phyloP scores from a whole-genome alignment of 345 rosid species.

The Eutrema japonicum region DNA sequence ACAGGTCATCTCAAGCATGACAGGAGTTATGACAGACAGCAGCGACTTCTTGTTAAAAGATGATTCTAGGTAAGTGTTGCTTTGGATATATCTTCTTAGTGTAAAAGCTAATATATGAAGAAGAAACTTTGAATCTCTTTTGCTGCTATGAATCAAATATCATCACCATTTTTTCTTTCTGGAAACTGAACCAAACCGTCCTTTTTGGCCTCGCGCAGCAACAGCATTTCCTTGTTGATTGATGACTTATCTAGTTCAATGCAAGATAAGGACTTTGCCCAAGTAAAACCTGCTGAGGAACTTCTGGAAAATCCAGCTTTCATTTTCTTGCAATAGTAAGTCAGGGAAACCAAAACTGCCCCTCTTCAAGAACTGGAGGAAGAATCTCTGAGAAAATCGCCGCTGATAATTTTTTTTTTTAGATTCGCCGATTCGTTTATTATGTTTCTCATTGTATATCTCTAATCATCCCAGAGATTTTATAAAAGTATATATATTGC shows the following conservation, averaged over 20 bases:
- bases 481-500: conserved; percentile 1
- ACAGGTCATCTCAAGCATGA: conserved; percentile 96
- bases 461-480: conserved; percentile 16
- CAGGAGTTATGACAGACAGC: conserved; percentile 82
- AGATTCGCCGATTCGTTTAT: conserved; percentile 25
- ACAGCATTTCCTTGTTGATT: conserved; percentile 79
- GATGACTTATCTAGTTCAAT: conserved; percentile 80
- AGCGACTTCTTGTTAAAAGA: conserved; percentile 90
- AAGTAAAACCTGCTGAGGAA: conserved; percentile 80
- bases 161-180: conserved; percentile 6
- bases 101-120: background rate
- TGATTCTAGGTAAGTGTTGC: conserved; percentile 65
- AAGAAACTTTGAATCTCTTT: background rate
- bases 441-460: background rate
- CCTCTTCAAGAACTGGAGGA: conserved; percentile 11
- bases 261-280: conserved; percentile 84
- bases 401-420: conserved; percentile 9
- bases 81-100: conserved; percentile 19
- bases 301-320: conserved; percentile 81
- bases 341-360: conserved; percentile 23
- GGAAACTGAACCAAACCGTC: conserved; percentile 25
- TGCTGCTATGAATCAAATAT: conserved; percentile 1
- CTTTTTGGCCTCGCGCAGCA: conserved; percentile 14
- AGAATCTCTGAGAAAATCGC: conserved; percentile 21
- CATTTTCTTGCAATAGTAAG: conserved; percentile 57